Conservation (phyloP, 2,329 filamentous ascomycete species). For the Colletotrichum aenigma region DNA sequence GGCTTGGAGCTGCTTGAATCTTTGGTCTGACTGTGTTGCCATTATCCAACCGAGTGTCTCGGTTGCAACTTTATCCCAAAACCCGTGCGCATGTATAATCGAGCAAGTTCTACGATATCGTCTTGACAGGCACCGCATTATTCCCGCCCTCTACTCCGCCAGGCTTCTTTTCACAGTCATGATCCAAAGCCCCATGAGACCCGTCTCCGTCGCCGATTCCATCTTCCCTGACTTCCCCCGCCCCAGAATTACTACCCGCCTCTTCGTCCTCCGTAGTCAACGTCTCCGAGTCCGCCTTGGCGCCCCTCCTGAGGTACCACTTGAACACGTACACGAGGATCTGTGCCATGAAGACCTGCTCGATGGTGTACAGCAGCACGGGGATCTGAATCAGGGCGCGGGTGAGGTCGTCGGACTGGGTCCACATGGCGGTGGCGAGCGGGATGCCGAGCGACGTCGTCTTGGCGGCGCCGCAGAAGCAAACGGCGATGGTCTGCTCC, state of each 20-base stretch:
- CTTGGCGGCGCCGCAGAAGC: constrained; percentile 76
- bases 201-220: not conserved
- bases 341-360: constrained; percentile 56
- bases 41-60: not conserved
- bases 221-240: not conserved
- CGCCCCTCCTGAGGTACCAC: constrained; percentile 42
- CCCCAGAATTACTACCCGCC: not conserved
- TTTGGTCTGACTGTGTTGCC: not conserved
- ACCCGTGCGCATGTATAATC: not conserved
- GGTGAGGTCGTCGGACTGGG: constrained; percentile 55
- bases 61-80: not conserved
- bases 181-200: not conserved
- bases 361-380: constrained; percentile 65
- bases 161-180: not conserved
- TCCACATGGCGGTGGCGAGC: constrained; percentile 71
- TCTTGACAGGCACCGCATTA: not conserved
- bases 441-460: constrained; percentile 74
- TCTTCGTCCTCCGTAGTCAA: constrained; percentile 22
- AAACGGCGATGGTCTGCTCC: constrained; percentile 71
- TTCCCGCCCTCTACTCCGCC: not conserved
- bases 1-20: not conserved
- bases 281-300: constrained; percentile 22
- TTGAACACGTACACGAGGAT: constrained; percentile 50
- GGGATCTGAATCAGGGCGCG: constrained; percentile 67
- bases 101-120: not conserved